A percentile compares a stretch with the other conserved stretches of the same genome.
phyloP scores from a whole-genome alignment of 2,329 filamentous ascomycete species.

The Clonostachys solani region DNA sequence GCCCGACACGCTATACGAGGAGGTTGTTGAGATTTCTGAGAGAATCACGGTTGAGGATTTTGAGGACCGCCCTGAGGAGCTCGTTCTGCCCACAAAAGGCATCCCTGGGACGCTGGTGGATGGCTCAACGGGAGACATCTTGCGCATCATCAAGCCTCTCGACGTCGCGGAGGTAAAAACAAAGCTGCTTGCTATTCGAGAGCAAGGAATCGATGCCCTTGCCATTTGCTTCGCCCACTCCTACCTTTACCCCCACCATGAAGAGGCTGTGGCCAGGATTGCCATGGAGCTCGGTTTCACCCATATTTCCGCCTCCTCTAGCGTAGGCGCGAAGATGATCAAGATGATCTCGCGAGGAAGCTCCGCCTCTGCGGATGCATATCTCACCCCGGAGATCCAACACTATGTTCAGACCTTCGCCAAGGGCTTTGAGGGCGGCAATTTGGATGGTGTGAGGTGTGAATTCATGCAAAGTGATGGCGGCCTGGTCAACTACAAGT shows the following conservation, averaged over 20 bases:
- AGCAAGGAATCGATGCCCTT: constrained; percentile 68
- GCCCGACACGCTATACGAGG: constrained; percentile 62
- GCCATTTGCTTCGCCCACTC: constrained; percentile 85
- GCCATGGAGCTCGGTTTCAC: constrained; percentile 72
- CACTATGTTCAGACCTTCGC: constrained; percentile 65
- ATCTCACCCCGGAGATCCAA: constrained; percentile 65
- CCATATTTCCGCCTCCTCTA: constrained; percentile 62
- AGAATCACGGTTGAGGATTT: constrained; percentile 70
- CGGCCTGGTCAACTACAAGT: constrained; percentile 40
- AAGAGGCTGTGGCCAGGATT: constrained; percentile 67
- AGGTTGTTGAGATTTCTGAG: constrained; percentile 67
- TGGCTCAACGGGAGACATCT: constrained; percentile 60
- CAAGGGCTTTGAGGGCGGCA: constrained; percentile 69
- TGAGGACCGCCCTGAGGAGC: constrained; percentile 54
- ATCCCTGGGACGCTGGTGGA: constrained; percentile 43
- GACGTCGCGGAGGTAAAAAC: constrained; percentile 40
- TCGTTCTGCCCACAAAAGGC: constrained; percentile 8
- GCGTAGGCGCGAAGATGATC: constrained; percentile 66
- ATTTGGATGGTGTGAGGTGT: constrained; percentile 69
- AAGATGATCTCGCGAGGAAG: constrained; percentile 64
- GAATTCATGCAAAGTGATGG: constrained; percentile 67
- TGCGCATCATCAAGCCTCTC: constrained; percentile 55
- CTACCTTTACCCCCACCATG: constrained; percentile 82
- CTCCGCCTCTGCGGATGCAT: constrained; percentile 67
- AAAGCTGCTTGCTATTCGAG: constrained; percentile 53